phyloP scores from a whole-genome alignment of 495 filamentous ascomycete genomes.

The Neurospora africana region DNA sequence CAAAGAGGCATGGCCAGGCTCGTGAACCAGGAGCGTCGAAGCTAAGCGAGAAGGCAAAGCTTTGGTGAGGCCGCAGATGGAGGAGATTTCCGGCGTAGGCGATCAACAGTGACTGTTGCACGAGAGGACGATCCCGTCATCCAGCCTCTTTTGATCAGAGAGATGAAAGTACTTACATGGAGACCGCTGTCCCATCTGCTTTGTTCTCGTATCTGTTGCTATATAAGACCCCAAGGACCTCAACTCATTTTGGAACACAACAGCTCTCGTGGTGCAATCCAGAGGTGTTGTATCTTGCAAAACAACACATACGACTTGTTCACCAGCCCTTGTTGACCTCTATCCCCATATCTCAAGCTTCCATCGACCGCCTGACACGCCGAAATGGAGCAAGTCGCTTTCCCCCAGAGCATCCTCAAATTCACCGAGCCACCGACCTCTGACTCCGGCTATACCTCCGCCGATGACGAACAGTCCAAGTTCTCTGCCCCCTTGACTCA shows the following conservation, averaged over 20 bases:
- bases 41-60: not conserved
- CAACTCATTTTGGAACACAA: not conserved
- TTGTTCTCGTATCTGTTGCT: not conserved
- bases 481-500: not conserved
- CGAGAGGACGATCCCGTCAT: no score
- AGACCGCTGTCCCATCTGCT: not conserved
- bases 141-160: not conserved
- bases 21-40: not conserved
- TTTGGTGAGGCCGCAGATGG: no score
- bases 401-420: not conserved
- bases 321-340: not conserved
- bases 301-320: not conserved
- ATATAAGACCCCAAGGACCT: not conserved
- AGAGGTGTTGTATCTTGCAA: not conserved
- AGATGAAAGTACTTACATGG: not conserved
- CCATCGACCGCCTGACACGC: not conserved
- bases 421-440: not conserved
- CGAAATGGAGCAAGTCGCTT: not conserved
- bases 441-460: not conserved
- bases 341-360: not conserved
- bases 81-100: no score
- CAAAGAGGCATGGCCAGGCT: not conserved
- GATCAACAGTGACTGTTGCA: no score
- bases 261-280: not conserved
- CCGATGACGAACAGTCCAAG: not conserved